These are phyloP conservation scores for Botryotinia convoluta DNA, from an alignment of 2,329 filamentous ascomycete species.

Conservation along the genomic window DNA sequence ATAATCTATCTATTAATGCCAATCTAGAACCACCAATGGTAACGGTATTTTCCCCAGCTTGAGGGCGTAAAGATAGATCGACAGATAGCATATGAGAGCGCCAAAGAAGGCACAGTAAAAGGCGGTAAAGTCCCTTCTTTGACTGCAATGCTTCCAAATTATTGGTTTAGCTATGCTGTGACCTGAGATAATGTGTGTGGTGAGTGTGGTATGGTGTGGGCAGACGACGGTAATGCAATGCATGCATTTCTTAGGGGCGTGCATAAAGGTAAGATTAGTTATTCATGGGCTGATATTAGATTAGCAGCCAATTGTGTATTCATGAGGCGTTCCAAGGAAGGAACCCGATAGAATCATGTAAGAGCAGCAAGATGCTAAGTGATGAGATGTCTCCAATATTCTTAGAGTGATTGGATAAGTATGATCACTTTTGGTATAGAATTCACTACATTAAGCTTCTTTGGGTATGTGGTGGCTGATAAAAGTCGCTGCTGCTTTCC, in stretches of 20 bases:
- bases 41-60: conserved; percentile 7
- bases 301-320: background rate
- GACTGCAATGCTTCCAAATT: background rate
- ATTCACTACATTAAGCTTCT: background rate
- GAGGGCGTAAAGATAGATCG: background rate
- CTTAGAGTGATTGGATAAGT: background rate
- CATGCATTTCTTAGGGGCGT: conserved; percentile 8
- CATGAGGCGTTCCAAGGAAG: background rate
- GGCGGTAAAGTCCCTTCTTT: conserved; percentile 13
- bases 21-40: background rate
- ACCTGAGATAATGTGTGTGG: background rate
- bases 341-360: background rate
- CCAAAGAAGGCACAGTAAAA: conserved; percentile 1
- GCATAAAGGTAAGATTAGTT: conserved; percentile 19
- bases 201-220: background rate
- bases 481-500: background rate
- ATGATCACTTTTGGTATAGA: background rate
- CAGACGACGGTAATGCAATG: conserved; percentile 14
- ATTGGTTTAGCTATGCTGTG: background rate
- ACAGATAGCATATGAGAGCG: background rate
- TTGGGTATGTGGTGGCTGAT: background rate
- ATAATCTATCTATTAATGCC: background rate
- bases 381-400: background rate
- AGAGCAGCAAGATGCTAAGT: conserved; percentile 10
- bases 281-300: background rate